Conservation (phyloP, 768 basidiomycete genomes). For the Serendipita sp. region DNA sequence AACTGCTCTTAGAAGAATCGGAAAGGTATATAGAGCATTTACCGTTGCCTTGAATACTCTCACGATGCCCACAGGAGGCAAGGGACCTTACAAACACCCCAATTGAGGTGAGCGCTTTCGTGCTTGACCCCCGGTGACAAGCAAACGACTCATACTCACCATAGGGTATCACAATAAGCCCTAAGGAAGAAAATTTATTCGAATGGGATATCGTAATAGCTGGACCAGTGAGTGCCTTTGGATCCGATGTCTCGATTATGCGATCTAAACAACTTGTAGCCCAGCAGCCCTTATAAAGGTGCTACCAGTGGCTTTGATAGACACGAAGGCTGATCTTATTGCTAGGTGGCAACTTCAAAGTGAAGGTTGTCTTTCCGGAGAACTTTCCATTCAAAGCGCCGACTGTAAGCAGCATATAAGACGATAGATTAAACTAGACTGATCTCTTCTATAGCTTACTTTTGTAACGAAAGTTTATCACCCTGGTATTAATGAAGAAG, state of each 20-base stretch:
- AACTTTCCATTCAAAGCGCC: slow-evolving; percentile 84
- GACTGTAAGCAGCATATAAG: slow-evolving; percentile 28
- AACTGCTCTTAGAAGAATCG: slow-evolving; percentile 7
- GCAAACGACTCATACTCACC: not conserved
- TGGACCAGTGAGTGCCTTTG: slow-evolving; percentile 39
- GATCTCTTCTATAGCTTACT: slow-evolving; percentile 37
- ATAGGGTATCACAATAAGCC: slow-evolving; percentile 47
- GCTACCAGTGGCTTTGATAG: not conserved
- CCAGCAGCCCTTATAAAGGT: slow-evolving; percentile 64
- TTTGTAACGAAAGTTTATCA: slow-evolving; percentile 82
- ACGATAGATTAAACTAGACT: not conserved
- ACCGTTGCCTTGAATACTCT: not conserved
- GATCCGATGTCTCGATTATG: not conserved
- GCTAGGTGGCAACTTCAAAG: slow-evolving; percentile 50
- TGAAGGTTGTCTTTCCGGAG: slow-evolving; percentile 54
- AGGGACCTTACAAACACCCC: slow-evolving; percentile 44
- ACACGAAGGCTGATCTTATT: not conserved
- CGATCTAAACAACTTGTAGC: slow-evolving; percentile 23
- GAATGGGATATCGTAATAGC: slow-evolving; percentile 66
- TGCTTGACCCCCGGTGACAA: not conserved
- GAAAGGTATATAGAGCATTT: not conserved
- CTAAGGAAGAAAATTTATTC: slow-evolving; percentile 55
- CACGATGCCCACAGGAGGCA: slow-evolving; percentile 38
- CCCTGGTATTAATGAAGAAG: slow-evolving; percentile 82
- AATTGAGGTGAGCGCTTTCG: slow-evolving; percentile 33